These are phyloP conservation scores for Cardamine chenopodiifolia DNA, from an alignment of 345 rosid genomes.

Conservation along the genomic window DNA sequence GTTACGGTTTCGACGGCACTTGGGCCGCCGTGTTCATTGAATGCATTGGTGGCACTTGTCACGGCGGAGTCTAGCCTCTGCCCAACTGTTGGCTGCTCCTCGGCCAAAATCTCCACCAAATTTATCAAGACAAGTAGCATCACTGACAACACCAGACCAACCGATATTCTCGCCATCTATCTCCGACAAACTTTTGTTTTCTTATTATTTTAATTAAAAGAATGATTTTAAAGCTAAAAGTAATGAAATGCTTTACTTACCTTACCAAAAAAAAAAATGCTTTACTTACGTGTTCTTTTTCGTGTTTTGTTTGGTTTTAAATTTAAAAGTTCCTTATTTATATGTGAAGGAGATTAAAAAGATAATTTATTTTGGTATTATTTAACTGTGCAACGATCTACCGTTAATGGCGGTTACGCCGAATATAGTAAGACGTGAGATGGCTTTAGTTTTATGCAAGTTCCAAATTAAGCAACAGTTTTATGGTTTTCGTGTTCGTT, in stretches of 20 bases:
- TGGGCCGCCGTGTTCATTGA: constrained; percentile 36
- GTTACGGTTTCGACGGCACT: constrained; percentile 28
- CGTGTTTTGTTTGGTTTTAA: not conserved
- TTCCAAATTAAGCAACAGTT: constrained; percentile 20
- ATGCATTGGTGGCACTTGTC: constrained; percentile 15
- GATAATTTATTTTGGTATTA: not conserved
- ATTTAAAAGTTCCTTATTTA: constrained; percentile 15
- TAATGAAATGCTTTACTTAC: not conserved
- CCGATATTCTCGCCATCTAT: constrained; percentile 24
- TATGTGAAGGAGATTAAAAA: not conserved
- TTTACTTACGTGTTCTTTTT: not conserved
- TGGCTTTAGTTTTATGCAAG: constrained; percentile 34
- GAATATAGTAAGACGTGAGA: constrained; percentile 19
- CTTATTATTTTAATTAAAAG: not conserved
- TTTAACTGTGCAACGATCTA: constrained; percentile 22
- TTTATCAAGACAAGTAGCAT: constrained; percentile 28
- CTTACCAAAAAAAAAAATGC: no score
- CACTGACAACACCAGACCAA: constrained; percentile 26
- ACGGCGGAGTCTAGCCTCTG: constrained; percentile 29
- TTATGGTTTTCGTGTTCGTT: not conserved
- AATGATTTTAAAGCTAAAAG: not conserved
- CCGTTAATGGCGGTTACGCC: constrained; percentile 26
- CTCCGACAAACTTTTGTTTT: constrained; percentile 11
- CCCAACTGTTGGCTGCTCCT: constrained; percentile 34
- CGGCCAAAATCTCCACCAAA: constrained; percentile 9